Evolutionary conservation across 305 asterid genomes (phyloP).

Genomic region (Salvia sclarea): DNA sequence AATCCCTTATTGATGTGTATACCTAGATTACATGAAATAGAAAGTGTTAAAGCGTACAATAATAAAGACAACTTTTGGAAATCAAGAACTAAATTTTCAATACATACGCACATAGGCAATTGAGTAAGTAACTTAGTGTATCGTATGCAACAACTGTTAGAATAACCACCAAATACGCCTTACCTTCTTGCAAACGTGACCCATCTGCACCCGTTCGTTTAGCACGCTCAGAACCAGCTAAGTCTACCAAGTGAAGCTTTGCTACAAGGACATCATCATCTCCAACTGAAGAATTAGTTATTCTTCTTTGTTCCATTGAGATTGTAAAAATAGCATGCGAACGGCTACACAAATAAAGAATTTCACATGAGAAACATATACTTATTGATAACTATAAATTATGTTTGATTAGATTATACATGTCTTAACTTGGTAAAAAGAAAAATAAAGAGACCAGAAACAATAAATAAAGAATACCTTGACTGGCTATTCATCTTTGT

Average conservation of each 20-base stretch:
- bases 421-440: neutral
- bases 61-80: neutral
- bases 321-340: constrained; percentile 99
- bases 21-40: constrained; percentile 48
- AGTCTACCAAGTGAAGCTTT: constrained; percentile 93
- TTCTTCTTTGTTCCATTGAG: constrained; percentile 83
- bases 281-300: constrained; percentile 41
- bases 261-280: constrained; percentile 84
- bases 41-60: no score
- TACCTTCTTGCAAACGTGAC: constrained; percentile 88
- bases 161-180: constrained; percentile 23
- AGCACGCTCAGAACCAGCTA: constrained; percentile 98
- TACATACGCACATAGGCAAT: neutral
- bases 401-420: neutral
- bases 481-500: constrained; percentile 97
- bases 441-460: neutral
- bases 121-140: constrained; percentile 9
- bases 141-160: neutral
- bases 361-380: constrained; percentile 21
- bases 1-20: constrained; percentile 96
- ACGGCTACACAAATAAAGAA: constrained; percentile 52
- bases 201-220: constrained; percentile 99
- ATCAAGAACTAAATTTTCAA: neutral
- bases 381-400: neutral
- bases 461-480: constrained; percentile 47